Conservation (phyloP, 2,329 filamentous ascomycete genomes). For the Botrytis cinerea region DNA sequence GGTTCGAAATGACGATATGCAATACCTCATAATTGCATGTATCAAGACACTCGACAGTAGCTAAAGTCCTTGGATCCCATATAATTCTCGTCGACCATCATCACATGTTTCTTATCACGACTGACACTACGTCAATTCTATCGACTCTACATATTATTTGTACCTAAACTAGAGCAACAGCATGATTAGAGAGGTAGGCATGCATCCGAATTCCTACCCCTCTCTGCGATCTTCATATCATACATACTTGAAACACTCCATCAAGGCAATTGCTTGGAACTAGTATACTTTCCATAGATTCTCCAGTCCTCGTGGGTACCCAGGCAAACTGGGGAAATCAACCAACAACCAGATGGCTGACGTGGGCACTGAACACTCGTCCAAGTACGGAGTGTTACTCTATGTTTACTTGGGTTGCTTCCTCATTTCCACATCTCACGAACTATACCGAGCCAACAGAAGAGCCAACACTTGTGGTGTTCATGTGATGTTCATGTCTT, state of each 20-base stretch:
- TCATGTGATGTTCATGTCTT: slow-evolving; percentile 10
- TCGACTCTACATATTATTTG: not conserved
- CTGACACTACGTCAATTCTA: not conserved
- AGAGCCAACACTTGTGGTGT: slow-evolving; percentile 4
- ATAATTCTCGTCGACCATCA: not conserved
- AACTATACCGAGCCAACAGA: slow-evolving; percentile 14
- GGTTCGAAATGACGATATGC: not conserved
- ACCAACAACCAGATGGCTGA: slow-evolving; percentile 1
- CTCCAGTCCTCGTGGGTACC: slow-evolving; percentile 8
- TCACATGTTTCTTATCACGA: not conserved
- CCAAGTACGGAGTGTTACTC: not conserved
- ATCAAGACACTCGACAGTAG: not conserved
- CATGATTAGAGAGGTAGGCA: not conserved
- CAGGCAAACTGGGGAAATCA: slow-evolving; percentile 1
- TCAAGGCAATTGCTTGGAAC: not conserved
- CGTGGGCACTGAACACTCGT: slow-evolving; percentile 12
- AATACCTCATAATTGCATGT: not conserved
- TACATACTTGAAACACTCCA: slow-evolving; percentile 3
- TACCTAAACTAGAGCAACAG: not conserved
- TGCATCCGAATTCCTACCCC: not conserved
- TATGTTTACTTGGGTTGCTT: not conserved
- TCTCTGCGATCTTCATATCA: not conserved
- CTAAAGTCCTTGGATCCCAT: not conserved
- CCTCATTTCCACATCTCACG: slow-evolving; percentile 1
- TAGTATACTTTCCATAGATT: not conserved